phyloP scores from a whole-genome alignment of 2,329 filamentous ascomycete species.

The Conoideocrella luteorostrata region DNA sequence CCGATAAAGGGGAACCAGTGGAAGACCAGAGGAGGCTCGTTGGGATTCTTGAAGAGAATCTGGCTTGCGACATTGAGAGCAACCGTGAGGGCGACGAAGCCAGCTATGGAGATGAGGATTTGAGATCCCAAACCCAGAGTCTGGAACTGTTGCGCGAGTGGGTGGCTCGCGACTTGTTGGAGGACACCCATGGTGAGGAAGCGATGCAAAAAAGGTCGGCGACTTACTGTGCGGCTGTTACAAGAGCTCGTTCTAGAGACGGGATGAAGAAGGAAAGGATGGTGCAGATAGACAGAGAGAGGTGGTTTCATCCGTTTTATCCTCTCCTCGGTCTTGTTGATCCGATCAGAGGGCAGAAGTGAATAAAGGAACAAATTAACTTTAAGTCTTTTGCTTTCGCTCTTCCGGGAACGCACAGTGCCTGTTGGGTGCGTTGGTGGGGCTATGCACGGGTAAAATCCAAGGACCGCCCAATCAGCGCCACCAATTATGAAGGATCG shows the following conservation, averaged over 20 bases:
- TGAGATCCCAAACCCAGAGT: slow-evolving; percentile 42
- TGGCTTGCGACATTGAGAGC: slow-evolving; percentile 75
- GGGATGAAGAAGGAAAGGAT: too few species aligned
- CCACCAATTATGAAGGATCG: not conserved
- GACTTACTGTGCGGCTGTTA: not conserved
- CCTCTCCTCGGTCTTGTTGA: too few species aligned
- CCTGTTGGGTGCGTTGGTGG: too few species aligned
- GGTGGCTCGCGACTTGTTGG: slow-evolving; percentile 42
- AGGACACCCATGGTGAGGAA: slow-evolving; percentile 46
- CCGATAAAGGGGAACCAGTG: slow-evolving; percentile 79
- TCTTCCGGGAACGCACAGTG: too few species aligned
- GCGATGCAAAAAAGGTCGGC: not conserved
- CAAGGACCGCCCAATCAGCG: slow-evolving; percentile 6
- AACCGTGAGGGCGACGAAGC: slow-evolving; percentile 50
- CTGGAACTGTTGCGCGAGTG: slow-evolving; percentile 43
- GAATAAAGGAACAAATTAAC: too few species aligned
- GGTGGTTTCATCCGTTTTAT: too few species aligned
- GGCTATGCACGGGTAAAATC: not conserved
- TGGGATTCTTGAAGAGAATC: slow-evolving; percentile 72
- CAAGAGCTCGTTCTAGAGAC: not conserved
- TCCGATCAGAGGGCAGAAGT: too few species aligned
- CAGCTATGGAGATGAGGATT: slow-evolving; percentile 36
- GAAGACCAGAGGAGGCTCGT: slow-evolving; percentile 75
- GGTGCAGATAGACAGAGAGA: too few species aligned
- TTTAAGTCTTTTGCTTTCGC: too few species aligned